Conservation (phyloP, 75 land plant genomes). For the Azolla pinnata region DNA sequence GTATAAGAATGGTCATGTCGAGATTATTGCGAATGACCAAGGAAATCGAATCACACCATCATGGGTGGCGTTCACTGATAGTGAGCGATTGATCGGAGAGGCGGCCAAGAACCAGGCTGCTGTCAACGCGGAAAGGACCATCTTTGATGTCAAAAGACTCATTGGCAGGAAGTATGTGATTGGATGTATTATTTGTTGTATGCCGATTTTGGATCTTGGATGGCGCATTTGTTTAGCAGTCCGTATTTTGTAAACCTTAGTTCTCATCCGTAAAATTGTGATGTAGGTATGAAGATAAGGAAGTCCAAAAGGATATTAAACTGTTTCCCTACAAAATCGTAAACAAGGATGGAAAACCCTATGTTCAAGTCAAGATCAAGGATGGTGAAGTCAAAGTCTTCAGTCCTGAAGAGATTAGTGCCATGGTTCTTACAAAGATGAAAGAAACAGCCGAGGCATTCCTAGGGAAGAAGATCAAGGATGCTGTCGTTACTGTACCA, state of each 20-base stretch:
- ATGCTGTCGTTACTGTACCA: slow-evolving; percentile 64
- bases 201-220: no score
- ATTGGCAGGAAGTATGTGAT: slow-evolving; percentile 58
- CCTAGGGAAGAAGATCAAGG: slow-evolving; percentile 81
- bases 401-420: slow-evolving; percentile 67
- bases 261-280: neutral
- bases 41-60: slow-evolving; percentile 82
- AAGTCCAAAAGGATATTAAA: slow-evolving; percentile 81
- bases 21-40: slow-evolving; percentile 82
- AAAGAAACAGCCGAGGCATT: slow-evolving; percentile 94
- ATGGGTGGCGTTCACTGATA: slow-evolving; percentile 81
- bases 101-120: slow-evolving; percentile 88
- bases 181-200: neutral
- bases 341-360: slow-evolving; percentile 81
- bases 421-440: slow-evolving; percentile 73
- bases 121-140: slow-evolving; percentile 62
- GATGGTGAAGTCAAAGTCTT: slow-evolving; percentile 72
- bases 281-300: slow-evolving; percentile 71
- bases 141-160: slow-evolving; percentile 71
- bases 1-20: slow-evolving; percentile 81
- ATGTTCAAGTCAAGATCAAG: slow-evolving; percentile 65
- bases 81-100: slow-evolving; percentile 65
- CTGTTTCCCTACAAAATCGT: slow-evolving; percentile 76
- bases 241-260: no score
- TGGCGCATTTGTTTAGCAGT: no score